Percentiles rank a stretch among this genome's conserved stretches.
Evolutionary conservation across 208 protist species (phyloP).

Genomic region (Trypanosoma conorhini): DNA sequence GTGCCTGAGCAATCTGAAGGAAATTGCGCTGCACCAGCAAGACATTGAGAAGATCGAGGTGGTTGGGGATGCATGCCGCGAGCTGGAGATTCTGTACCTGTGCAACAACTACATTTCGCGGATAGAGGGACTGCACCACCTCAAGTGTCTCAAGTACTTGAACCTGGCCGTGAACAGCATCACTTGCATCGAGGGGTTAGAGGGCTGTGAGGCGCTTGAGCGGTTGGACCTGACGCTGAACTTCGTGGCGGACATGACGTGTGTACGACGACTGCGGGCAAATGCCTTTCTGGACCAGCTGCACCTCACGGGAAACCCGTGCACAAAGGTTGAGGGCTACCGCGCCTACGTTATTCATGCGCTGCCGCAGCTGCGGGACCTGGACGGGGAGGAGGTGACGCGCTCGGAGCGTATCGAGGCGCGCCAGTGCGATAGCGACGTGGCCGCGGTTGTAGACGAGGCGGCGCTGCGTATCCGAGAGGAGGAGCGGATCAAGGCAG

Average conservation of each 20-base stretch:
- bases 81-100: conserved; percentile 96
- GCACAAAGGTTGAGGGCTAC: conserved; percentile 88
- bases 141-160: conserved; percentile 97
- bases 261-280: conserved; percentile 65
- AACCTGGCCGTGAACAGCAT: conserved; percentile 98
- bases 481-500: conserved; percentile 66
- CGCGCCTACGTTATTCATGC: conserved; percentile 90
- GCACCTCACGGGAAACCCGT: conserved; percentile 96
- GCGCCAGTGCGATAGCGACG: conserved; percentile 73
- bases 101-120: conserved; percentile 97
- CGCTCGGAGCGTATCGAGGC: conserved; percentile 87
- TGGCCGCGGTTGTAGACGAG: conserved; percentile 46
- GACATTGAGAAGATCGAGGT: conserved; percentile 95
- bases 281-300: conserved; percentile 90
- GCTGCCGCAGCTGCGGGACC: conserved; percentile 90
- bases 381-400: conserved; percentile 91
- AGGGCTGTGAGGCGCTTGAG: conserved; percentile 93
- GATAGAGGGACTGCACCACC: conserved; percentile 94
- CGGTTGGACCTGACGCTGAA: conserved; percentile 98
- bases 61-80: conserved; percentile 77
- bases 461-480: conserved; percentile 55
- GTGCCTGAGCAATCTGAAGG: conserved; percentile 92
- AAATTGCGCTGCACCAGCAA: conserved; percentile 97
- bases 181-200: conserved; percentile 90
- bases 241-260: conserved; percentile 92